Base-by-base conservation (phyloP, 2,329 filamentous ascomycete genomes). In the Juglanconis sp. region DNA sequence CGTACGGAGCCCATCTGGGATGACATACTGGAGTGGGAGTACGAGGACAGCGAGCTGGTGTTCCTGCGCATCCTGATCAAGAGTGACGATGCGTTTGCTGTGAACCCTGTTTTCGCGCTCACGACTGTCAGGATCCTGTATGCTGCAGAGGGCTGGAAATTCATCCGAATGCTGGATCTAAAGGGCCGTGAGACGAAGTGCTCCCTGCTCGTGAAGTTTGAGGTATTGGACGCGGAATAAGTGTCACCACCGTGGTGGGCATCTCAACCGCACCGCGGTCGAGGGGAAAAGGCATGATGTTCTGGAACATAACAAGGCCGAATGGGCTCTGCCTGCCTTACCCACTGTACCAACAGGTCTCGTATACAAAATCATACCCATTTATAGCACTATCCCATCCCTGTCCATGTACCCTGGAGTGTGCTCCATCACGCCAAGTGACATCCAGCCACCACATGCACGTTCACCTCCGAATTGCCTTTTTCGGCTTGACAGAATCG, bases 61-160 rank as follows among this genome's bases (percentile, higher is more conserved):
- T 90, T 90, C 66, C 64, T 90, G 65, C 77, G 87, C 0, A 77
- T 90, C 61, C 74, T 89, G 47, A 79, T 90, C 72, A 90, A 90
- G 77, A 86, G 82, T 64, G 87, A 89, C 61, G 84, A 87, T 61
- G 80, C 79, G 63, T 89, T 85, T 70, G 74, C 83, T 0, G 74
- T 74, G 49, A 90, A 90, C 65, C 85, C 86, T 0, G 81, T 86
- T 56, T 80, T 88, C 63, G 83, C 81, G 0, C 85, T 87, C 1
- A 77, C 82, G 0, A 82, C 86, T 0, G 79, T 89, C n/a, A 73
- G 87, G 48, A 66, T 90, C 34, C 64, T 78, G 59, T 89, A 88
- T 68, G 77, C 79, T 2, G 72, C 73, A 6, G 74, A 77, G 0
- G 85, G 81, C 0, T 90, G 87, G 87, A 79, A 73, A 3, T 89